Percentiles rank a stretch among this genome's conserved stretches.
phyloP scores from a whole-genome alignment of 2,329 filamentous ascomycete species.

The Colletotrichum coccodes region DNA sequence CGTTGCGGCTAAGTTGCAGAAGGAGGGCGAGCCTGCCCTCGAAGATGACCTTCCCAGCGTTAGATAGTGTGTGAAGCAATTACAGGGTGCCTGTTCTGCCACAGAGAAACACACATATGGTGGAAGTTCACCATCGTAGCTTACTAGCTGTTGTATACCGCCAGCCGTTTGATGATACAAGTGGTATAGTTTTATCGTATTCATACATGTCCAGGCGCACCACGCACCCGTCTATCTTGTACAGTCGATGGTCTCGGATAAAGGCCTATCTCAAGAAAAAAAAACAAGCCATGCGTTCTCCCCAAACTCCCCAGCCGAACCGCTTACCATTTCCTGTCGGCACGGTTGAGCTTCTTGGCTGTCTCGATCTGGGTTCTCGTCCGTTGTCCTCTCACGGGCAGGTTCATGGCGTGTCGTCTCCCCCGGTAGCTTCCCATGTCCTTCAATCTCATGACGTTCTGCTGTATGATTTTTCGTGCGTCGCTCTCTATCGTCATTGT shows the following conservation, averaged over 20 bases:
- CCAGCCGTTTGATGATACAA: slow-evolving; percentile 1
- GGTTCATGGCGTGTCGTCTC: slow-evolving; percentile 88
- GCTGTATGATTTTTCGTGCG: slow-evolving; percentile 77
- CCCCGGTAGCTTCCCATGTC: slow-evolving; percentile 94
- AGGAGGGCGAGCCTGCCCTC: slow-evolving; percentile 59
- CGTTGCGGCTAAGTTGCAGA: slow-evolving; percentile 75
- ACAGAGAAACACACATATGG: not conserved
- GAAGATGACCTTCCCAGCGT: slow-evolving; percentile 61
- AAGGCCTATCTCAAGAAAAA: not conserved
- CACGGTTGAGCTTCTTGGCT: slow-evolving; percentile 69
- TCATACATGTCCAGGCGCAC: slow-evolving; percentile 28
- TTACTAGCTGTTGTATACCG: not conserved
- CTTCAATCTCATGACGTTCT: slow-evolving; percentile 87
- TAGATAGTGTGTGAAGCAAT: not conserved
- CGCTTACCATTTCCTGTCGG: slow-evolving; percentile 57
- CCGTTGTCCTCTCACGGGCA: slow-evolving; percentile 91
- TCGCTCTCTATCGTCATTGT: slow-evolving; percentile 96
- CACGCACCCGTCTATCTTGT: slow-evolving; percentile 36
- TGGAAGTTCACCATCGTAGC: not conserved
- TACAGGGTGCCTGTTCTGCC: not conserved
- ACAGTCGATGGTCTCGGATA: slow-evolving; percentile 32
- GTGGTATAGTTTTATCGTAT: slow-evolving; percentile 28
- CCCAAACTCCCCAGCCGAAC: not conserved
- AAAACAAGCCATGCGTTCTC: not conserved
- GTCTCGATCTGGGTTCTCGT: slow-evolving; percentile 80